Base-by-base conservation (phyloP, 345 rosid genomes). In the Acer campestre region DNA sequence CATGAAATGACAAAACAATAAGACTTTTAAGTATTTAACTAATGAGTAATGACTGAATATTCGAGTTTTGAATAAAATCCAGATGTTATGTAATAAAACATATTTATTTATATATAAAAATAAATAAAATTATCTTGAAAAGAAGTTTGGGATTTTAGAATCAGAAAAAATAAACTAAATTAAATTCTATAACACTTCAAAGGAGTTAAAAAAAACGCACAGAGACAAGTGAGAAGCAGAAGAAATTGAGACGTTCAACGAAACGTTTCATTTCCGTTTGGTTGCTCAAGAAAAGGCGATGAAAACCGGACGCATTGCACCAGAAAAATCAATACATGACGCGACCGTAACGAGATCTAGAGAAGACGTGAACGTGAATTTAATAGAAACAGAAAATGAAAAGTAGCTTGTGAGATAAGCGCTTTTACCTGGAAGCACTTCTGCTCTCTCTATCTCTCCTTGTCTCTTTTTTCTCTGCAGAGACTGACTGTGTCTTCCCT, bases 361-460 rank as follows among this genome's bases (percentile, higher is more conserved):
- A 8, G 18, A 72, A 51, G 10, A 29, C 40, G 31, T 51, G 31
- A n/a, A 61, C 5, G 58, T 44, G 0, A 42, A 46, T 46, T 2
- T 10, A 29, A 62, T 11, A 7, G 17, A 17, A 51, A 51, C 4
- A 16, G 18, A 51, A 51, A 51, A 51, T 3, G 58, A 63, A 29
- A n/a, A 35, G 58, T 46, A 74, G 61, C 77, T 74, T 1, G 3
- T 9, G 11, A 5, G 62, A 10, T 0, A 61, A 46, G 68, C 0
- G 68, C 46, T 62, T 62, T 62, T 51, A 8, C 44, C 29, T 17
- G 8, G 61, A 46, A 46, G 61, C 77, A 74, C 70, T 74, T 18
- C 29, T 12, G 68, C n/a, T 25, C 5, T 3, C 0, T 1, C 61
- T 27, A 0, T 18, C 12, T 7, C 63, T 53, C 63, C 29, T 29